Conservation (phyloP, 371 early-diverging fungal species). For the Mucor plumbeus region DNA sequence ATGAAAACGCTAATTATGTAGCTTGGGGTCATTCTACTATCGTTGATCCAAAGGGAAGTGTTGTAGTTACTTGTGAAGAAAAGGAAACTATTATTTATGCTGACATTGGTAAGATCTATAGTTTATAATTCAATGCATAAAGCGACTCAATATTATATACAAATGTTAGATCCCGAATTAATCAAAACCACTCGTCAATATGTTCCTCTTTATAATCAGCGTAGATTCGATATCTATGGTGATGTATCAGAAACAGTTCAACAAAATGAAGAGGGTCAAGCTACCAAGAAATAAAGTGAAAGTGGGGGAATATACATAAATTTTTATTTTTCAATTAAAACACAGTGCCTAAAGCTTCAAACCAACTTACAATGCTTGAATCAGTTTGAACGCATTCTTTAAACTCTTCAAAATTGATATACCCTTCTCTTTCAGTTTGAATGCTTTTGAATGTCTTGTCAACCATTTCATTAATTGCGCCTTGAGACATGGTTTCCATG, state of each 20-base stretch:
- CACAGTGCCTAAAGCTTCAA: slow-evolving; percentile 74
- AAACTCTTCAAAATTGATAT: slow-evolving; percentile 82
- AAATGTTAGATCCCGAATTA: slow-evolving; percentile 57
- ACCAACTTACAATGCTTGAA: slow-evolving; percentile 71
- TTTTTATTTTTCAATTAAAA: slow-evolving; percentile 48
- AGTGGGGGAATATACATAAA: no score
- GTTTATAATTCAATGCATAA: not conserved
- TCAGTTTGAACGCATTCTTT: slow-evolving; percentile 70
- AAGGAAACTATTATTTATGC: slow-evolving; percentile 85
- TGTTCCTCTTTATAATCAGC: slow-evolving; percentile 82
- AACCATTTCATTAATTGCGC: slow-evolving; percentile 94
- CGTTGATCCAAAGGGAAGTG: slow-evolving; percentile 82
- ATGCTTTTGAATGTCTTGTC: slow-evolving; percentile 80
- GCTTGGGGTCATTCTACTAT: slow-evolving; percentile 96
- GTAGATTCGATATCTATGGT: slow-evolving; percentile 89
- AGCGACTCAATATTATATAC: no score
- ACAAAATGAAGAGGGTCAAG: slow-evolving; percentile 34
- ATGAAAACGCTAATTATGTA: slow-evolving; percentile 73
- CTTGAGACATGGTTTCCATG: slow-evolving; percentile 91
- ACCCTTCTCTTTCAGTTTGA: slow-evolving; percentile 64
- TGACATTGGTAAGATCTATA: slow-evolving; percentile 64
- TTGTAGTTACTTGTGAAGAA: slow-evolving; percentile 76
- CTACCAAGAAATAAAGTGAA: slow-evolving; percentile 27
- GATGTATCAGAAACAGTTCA: slow-evolving; percentile 51
- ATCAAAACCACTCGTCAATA: slow-evolving; percentile 66